phyloP scores from a whole-genome alignment of 306 rosid species.

The Glycine soja region DNA sequence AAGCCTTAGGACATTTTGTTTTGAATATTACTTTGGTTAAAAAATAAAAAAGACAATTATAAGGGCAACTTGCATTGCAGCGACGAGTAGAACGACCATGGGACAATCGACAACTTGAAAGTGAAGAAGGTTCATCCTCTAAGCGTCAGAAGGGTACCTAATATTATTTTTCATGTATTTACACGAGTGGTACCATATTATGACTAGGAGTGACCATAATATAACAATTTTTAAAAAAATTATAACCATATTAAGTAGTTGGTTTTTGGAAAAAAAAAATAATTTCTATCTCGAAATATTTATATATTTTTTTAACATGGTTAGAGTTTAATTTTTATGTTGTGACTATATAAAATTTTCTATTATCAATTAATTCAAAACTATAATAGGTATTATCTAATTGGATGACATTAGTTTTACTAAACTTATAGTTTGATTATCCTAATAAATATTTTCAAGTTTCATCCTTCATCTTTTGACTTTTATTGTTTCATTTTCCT shows the following conservation, averaged over 20 bases:
- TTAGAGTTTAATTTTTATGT: background rate
- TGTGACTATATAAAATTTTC: no score
- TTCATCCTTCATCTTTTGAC: background rate
- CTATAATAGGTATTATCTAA: background rate
- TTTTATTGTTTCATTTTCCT: background rate
- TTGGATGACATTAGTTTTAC: no score
- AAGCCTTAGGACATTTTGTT: background rate
- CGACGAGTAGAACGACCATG: background rate
- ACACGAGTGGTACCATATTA: no score
- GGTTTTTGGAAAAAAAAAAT: background rate
- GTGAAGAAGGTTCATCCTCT: background rate
- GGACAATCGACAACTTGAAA: background rate
- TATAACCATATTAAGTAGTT: background rate
- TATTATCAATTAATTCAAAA: no score
- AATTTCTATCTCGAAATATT: background rate
- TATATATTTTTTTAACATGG: background rate
- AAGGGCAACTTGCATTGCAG: background rate
- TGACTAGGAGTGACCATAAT: background rate
- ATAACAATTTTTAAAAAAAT: background rate
- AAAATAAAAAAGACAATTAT: background rate
- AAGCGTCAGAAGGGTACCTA: slow-evolving; percentile 14
- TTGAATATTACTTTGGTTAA: background rate
- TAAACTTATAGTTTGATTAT: no score
- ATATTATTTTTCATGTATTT: background rate
- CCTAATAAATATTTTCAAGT: background rate